Evolutionary conservation across 1,284 basidiomycete species (phyloP).

Genomic region (Prillingera fragicola): DNA sequence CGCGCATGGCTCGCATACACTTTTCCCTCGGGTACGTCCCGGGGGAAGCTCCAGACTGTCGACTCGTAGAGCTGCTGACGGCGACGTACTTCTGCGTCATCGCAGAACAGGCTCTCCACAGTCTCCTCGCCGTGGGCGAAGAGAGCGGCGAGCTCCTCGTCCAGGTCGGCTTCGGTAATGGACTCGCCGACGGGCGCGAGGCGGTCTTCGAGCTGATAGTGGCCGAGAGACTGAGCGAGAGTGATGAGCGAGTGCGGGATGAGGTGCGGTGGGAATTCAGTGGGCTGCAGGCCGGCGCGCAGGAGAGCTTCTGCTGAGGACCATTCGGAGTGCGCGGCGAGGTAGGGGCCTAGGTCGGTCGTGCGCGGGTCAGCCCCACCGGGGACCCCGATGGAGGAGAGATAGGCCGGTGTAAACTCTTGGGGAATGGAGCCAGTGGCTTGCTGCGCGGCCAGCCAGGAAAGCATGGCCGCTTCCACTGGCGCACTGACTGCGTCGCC

Average conservation of each 20-base stretch:
- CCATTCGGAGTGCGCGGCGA: constrained; percentile 19
- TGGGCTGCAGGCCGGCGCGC: constrained; percentile 25
- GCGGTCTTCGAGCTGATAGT: neutral
- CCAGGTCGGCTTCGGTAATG: constrained; percentile 6
- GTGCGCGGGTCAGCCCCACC: constrained; percentile 16
- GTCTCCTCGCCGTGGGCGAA: constrained; percentile 11
- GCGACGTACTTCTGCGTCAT: constrained; percentile 1
- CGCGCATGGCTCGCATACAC: neutral
- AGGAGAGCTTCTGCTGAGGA: constrained; percentile 29
- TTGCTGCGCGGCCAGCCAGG: constrained; percentile 20
- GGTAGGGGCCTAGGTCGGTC: constrained; percentile 23
- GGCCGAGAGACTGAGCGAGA: constrained; percentile 8
- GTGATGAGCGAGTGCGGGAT: constrained; percentile 26
- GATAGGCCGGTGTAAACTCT: constrained; percentile 18
- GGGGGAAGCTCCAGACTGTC: constrained; percentile 1
- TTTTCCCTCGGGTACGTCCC: constrained; percentile 4
- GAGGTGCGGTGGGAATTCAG: constrained; percentile 26
- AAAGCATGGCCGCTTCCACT: constrained; percentile 22
- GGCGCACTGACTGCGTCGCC: constrained; percentile 11
- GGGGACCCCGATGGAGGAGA: constrained; percentile 21
- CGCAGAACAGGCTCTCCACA: constrained; percentile 2
- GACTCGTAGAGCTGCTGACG: constrained; percentile 2
- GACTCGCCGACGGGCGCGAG: constrained; percentile 2
- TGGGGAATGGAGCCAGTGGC: constrained; percentile 19
- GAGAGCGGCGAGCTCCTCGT: constrained; percentile 15